Percentiles rank a stretch among this genome's conserved stretches.
Conservation (phyloP, 2,329 filamentous ascomycete genomes). For the Hypomyces rosellus region DNA sequence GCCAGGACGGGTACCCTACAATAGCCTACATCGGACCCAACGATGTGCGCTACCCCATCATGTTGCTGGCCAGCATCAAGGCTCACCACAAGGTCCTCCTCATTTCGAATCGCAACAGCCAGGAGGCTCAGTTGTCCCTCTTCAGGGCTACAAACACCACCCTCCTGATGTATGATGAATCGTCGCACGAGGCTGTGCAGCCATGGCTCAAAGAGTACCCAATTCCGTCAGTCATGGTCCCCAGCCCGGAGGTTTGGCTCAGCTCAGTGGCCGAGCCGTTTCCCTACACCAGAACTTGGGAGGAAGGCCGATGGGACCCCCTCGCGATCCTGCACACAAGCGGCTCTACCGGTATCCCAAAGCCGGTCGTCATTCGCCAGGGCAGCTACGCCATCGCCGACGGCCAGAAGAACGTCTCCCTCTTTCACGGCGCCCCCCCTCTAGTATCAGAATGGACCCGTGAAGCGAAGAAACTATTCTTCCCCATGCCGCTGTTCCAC, state of each 20-base stretch:
- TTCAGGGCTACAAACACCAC: constrained; percentile 38
- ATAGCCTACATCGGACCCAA: constrained; percentile 41
- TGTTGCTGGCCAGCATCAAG: constrained; percentile 32
- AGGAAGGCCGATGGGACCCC: constrained; percentile 36
- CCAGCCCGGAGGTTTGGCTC: constrained; percentile 29
- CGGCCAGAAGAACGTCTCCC: constrained; percentile 18
- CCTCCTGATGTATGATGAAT: constrained; percentile 25
- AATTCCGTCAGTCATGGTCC: constrained; percentile 33
- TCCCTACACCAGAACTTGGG: constrained; percentile 35
- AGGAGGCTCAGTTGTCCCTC: constrained; percentile 38
- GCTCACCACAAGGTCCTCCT: constrained; percentile 34
- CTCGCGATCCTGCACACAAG: constrained; percentile 38
- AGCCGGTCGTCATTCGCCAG: constrained; percentile 35
- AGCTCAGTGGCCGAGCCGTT: constrained; percentile 26
- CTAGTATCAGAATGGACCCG: constrained; percentile 2
- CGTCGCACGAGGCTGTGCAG: constrained; percentile 10
- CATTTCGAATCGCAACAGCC: constrained; percentile 37
- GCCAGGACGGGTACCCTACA: constrained; percentile 26
- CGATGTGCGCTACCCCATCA: constrained; percentile 31
- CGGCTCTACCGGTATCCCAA: constrained; percentile 41
- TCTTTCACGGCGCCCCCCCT: constrained; percentile 16
- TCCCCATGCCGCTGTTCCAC: constrained; percentile 33
- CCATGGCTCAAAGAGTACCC: constrained; percentile 14
- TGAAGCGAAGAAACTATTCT: constrained; percentile 8
- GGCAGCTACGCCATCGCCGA: constrained; percentile 34